Evolutionary conservation across 192 early-diverging fungal species (phyloP).

Genomic region (Backusella sp.): DNA sequence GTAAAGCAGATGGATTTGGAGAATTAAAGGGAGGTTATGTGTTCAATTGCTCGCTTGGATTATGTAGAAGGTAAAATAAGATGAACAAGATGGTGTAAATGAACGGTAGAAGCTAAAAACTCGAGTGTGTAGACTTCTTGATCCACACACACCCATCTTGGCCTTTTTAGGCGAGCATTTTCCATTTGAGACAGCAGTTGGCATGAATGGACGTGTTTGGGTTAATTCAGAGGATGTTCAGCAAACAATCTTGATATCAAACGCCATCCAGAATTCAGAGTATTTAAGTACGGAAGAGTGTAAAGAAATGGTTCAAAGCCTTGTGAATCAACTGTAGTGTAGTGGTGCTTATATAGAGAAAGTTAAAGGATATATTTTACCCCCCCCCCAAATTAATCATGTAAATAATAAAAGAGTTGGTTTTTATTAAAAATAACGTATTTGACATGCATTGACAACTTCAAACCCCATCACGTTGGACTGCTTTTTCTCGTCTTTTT

Average conservation of each 20-base stretch:
- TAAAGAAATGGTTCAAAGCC: constrained; percentile 39
- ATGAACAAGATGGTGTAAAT: background rate
- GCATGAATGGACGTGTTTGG: constrained; percentile 96
- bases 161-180: constrained; percentile 64
- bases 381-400: background rate
- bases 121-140: constrained; percentile 53
- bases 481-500: constrained; percentile 4
- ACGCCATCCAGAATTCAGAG: constrained; percentile 75
- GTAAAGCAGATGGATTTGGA: constrained; percentile 88
- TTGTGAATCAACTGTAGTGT: constrained; percentile 19
- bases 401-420: background rate
- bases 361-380: background rate
- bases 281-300: constrained; percentile 58
- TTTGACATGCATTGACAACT: background rate
- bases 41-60: constrained; percentile 78
- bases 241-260: constrained; percentile 65
- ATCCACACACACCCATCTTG: constrained; percentile 71
- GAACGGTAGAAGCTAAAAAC: background rate
- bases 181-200: constrained; percentile 87
- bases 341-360: background rate
- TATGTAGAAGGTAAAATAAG: constrained; percentile 61
- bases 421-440: background rate
- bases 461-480: background rate
- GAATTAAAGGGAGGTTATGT: constrained; percentile 81
- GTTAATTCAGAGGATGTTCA: constrained; percentile 63